Evolutionary conservation across 495 filamentous ascomycete species (phyloP).

Genomic region (Penicillium pulvis): DNA sequence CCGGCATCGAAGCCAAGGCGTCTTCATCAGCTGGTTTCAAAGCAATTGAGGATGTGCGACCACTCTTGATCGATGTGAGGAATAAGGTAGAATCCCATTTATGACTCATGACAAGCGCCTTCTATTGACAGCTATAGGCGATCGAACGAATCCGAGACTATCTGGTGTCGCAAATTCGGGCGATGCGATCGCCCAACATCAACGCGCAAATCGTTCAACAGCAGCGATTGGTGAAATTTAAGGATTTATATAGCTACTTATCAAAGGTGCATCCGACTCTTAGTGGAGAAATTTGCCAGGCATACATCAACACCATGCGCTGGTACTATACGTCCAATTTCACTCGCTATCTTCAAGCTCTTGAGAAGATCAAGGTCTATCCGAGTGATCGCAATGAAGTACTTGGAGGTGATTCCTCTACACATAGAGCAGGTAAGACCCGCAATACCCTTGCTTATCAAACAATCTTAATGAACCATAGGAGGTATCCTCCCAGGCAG

Average conservation of each 20-base stretch:
- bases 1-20: constrained; percentile 65
- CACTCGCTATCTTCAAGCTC: constrained; percentile 77
- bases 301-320: constrained; percentile 97
- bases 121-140: constrained; percentile 54
- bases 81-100: constrained; percentile 63
- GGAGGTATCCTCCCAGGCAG: constrained; percentile 36
- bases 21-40: constrained; percentile 65
- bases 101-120: not conserved
- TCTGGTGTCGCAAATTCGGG: constrained; percentile 89
- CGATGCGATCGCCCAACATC: constrained; percentile 87
- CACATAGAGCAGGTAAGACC: constrained; percentile 54
- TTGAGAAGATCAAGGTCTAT: constrained; percentile 83
- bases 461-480: constrained; percentile 18
- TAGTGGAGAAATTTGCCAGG: constrained; percentile 84
- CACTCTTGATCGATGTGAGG: constrained; percentile 78
- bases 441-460: not conserved
- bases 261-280: constrained; percentile 74
- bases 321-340: constrained; percentile 98
- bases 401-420: constrained; percentile 73
- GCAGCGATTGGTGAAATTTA: constrained; percentile 81
- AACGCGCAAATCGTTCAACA: constrained; percentile 97
- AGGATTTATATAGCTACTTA: constrained; percentile 83
- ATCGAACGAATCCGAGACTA: constrained; percentile 92
- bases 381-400: constrained; percentile 81
- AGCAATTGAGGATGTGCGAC: constrained; percentile 79